Percentiles rank a stretch among this genome's conserved stretches.
Conservation (phyloP, 768 basidiomycete genomes). For the Termitomyces sp. region DNA sequence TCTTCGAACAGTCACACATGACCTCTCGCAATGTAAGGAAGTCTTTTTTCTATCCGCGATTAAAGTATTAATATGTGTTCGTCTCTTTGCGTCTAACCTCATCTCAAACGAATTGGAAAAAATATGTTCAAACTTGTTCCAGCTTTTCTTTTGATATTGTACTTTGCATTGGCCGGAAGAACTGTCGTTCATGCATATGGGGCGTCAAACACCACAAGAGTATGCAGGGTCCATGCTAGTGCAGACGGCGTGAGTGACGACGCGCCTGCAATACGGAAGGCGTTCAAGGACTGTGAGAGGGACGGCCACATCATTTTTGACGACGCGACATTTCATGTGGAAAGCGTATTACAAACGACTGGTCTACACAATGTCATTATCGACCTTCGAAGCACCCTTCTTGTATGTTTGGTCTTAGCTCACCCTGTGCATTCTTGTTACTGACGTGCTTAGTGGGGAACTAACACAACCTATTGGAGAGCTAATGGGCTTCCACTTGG, state of each 20-base stretch:
- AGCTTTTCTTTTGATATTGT: neutral
- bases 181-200: neutral
- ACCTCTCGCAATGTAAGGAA: neutral
- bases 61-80: neutral
- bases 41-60: neutral
- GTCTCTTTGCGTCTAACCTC: neutral
- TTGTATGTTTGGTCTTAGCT: conserved; percentile 18
- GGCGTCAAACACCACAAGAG: neutral
- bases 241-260: conserved; percentile 17
- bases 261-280: conserved; percentile 18
- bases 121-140: neutral
- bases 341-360: conserved; percentile 27
- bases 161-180: neutral
- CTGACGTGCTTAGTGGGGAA: conserved; percentile 21
- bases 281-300: conserved; percentile 14
- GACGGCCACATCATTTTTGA: conserved; percentile 22
- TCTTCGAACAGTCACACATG: neutral
- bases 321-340: conserved; percentile 28
- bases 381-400: conserved; percentile 28
- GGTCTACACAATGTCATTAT: conserved; percentile 26
- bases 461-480: conserved; percentile 34
- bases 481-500: conserved; percentile 26
- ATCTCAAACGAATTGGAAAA: neutral
- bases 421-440: neutral
- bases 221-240: conserved; percentile 17